Conservation (phyloP, 2,329 filamentous ascomycete species). For the Nemania sp. region DNA sequence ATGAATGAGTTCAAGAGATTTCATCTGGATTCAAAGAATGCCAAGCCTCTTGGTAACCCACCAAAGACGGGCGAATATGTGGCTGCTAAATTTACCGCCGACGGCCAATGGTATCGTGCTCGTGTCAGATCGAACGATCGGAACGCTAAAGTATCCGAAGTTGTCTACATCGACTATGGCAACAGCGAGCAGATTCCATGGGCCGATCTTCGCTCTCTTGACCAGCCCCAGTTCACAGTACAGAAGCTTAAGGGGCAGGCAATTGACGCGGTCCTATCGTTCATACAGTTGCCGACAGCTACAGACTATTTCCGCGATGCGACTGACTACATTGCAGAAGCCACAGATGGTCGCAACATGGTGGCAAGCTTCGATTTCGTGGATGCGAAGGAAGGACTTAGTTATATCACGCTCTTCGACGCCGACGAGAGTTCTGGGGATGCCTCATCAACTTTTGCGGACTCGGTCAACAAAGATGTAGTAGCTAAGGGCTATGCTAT, state of each 20-base stretch:
- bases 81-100: slow-evolving; percentile 85
- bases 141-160: slow-evolving; percentile 82
- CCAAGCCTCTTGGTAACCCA: slow-evolving; percentile 68
- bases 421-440: slow-evolving; percentile 72
- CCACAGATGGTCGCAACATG: slow-evolving; percentile 74
- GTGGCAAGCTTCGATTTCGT: slow-evolving; percentile 91
- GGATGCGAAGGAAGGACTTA: slow-evolving; percentile 74
- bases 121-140: slow-evolving; percentile 91
- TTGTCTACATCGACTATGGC: slow-evolving; percentile 94
- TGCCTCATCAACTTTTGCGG: slow-evolving; percentile 56
- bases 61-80: slow-evolving; percentile 93
- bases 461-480: slow-evolving; percentile 89
- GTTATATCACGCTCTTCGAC: slow-evolving; percentile 89
- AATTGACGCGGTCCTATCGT: slow-evolving; percentile 81
- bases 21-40: slow-evolving; percentile 83
- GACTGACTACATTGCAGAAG: slow-evolving; percentile 72
- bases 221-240: slow-evolving; percentile 74
- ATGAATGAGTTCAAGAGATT: slow-evolving; percentile 92
- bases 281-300: slow-evolving; percentile 83
- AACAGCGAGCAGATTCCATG: slow-evolving; percentile 90
- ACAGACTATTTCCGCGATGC: slow-evolving; percentile 84
- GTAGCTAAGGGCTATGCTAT: slow-evolving; percentile 83
- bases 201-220: slow-evolving; percentile 79
- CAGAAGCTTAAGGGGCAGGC: slow-evolving; percentile 88
- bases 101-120: slow-evolving; percentile 93